A percentile compares a stretch with the other conserved stretches of the same genome.
These are phyloP conservation scores for Ogataea thermomethanolica DNA, from an alignment of 805 yeast genomes.

Conservation along the genomic window DNA sequence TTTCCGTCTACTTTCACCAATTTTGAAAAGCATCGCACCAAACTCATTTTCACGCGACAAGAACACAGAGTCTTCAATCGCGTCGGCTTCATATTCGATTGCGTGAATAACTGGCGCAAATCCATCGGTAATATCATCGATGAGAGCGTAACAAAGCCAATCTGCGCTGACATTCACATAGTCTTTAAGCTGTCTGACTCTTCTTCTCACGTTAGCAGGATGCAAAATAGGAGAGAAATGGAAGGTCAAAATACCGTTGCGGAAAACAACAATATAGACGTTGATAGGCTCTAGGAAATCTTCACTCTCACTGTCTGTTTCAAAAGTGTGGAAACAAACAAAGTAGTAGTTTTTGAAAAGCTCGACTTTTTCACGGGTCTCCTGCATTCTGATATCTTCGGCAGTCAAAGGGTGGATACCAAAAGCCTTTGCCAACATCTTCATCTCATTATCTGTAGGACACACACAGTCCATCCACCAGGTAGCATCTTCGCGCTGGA, in stretches of 20 bases:
- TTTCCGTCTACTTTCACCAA: constrained; percentile 85
- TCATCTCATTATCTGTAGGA: constrained; percentile 95
- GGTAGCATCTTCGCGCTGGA: constrained; percentile 67
- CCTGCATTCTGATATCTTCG: constrained; percentile 95
- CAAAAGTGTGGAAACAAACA: constrained; percentile 96
- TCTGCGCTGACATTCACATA: constrained; percentile 76
- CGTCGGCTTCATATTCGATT: constrained; percentile 76
- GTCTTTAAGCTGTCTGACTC: constrained; percentile 75
- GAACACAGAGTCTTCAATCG: constrained; percentile 82
- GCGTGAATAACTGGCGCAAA: constrained; percentile 79
- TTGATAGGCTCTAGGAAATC: constrained; percentile 81
- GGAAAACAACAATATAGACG: constrained; percentile 68
- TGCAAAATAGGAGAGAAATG: constrained; percentile 67
- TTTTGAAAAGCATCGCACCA: constrained; percentile 69
- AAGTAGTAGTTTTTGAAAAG: constrained; percentile 85
- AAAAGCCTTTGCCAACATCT: constrained; percentile 84
- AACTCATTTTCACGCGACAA: constrained; percentile 72
- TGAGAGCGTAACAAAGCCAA: constrained; percentile 78
- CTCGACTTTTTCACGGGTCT: constrained; percentile 96
- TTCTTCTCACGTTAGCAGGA: constrained; percentile 74
- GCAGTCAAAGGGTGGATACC: constrained; percentile 98
- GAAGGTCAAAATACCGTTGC: constrained; percentile 64
- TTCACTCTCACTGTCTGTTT: constrained; percentile 74
- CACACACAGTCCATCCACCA: constrained; percentile 97
- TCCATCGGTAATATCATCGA: constrained; percentile 82